Percentiles rank a stretch among this genome's conserved stretches.
Evolutionary conservation across 345 rosid genomes (phyloP).

Genomic region (Populus ilicifolia): DNA sequence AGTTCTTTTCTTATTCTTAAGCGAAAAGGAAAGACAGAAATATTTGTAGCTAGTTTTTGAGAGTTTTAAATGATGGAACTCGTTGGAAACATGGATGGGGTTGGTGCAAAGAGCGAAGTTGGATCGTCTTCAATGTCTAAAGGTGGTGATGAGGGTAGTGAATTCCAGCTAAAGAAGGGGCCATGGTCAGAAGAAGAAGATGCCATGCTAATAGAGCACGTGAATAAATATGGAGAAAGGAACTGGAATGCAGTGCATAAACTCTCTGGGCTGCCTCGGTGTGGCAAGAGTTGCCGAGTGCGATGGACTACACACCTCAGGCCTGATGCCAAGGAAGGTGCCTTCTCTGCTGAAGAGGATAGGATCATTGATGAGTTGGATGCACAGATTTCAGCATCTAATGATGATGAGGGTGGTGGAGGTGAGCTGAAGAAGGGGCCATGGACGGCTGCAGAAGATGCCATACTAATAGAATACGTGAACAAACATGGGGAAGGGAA

Average conservation of each 20-base stretch:
- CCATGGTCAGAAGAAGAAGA: constrained; percentile 32
- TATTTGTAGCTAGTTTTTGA: no score
- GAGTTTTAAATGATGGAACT: no score
- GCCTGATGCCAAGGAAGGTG: constrained; percentile 19
- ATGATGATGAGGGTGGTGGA: background rate
- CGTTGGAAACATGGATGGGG: no score
- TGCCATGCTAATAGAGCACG: constrained; percentile 22
- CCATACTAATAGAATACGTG: constrained; percentile 22
- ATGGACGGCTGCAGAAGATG: constrained; percentile 30
- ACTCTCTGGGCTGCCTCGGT: constrained; percentile 18
- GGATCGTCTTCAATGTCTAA: no score
- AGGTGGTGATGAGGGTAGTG: background rate
- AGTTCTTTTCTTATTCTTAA: no score
- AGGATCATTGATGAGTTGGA: constrained; percentile 21
- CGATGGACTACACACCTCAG: constrained; percentile 25
- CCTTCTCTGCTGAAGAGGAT: constrained; percentile 21
- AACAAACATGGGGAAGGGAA: constrained; percentile 28
- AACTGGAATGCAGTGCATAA: constrained; percentile 29
- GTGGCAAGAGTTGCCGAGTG: constrained; percentile 30
- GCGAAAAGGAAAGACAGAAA: no score
- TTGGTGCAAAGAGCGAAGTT: no score
- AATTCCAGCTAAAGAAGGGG: constrained; percentile 18
- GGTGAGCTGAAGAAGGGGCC: constrained; percentile 23
- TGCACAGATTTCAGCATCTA: background rate
- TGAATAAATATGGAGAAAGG: constrained; percentile 26